phyloP scores from a whole-genome alignment of 257 asterid species.

The Nicotiana knightiana region DNA sequence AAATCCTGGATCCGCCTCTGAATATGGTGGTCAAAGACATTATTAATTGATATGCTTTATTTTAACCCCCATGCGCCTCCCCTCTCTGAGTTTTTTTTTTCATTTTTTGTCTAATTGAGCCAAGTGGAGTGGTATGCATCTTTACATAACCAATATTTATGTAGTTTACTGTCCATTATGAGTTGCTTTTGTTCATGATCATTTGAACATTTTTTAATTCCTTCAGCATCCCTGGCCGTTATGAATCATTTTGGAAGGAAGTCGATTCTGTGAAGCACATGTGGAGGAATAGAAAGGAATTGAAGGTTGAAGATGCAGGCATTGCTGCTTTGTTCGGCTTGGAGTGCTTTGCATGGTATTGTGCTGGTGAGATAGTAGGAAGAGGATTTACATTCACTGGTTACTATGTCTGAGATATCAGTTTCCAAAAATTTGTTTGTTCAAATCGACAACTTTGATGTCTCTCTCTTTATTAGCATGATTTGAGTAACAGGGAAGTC shows the following conservation, averaged over 20 bases:
- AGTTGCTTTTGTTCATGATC: neutral
- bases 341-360: slow-evolving; percentile 92
- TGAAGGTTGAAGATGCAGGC: slow-evolving; percentile 88
- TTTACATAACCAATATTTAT: neutral
- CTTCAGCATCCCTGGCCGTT: slow-evolving; percentile 80
- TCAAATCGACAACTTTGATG: slow-evolving; percentile 17
- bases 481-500: slow-evolving; percentile 17
- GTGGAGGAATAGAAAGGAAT: slow-evolving; percentile 75
- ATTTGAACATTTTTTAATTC: neutral
- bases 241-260: slow-evolving; percentile 80
- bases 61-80: neutral
- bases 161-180: neutral
- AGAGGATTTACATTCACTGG: slow-evolving; percentile 92
- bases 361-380: slow-evolving; percentile 94
- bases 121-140: neutral
- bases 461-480: slow-evolving; percentile 14
- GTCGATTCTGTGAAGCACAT: slow-evolving; percentile 61
- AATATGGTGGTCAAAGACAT: neutral
- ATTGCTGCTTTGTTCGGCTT: slow-evolving; percentile 84
- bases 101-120: neutral
- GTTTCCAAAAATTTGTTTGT: slow-evolving; percentile 12
- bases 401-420: slow-evolving; percentile 60
- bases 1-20: too few species aligned
- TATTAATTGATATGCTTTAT: neutral
- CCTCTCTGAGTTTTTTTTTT: neutral